Conservation (phyloP, 352 stramenopile species). For the Hyaloperonospora brassicae region DNA sequence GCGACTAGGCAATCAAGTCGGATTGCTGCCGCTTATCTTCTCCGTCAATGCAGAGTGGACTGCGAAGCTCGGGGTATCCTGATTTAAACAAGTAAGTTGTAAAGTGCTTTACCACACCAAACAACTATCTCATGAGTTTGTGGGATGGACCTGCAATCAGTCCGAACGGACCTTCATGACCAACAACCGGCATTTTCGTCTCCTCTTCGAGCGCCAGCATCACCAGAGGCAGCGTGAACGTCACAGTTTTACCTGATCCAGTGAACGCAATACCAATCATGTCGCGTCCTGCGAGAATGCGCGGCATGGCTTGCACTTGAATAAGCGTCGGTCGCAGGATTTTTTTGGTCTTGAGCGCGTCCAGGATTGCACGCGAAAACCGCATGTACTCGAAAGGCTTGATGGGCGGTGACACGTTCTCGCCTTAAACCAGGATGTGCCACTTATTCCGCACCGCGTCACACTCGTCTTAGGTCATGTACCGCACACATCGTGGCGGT, state of each 20-base stretch:
- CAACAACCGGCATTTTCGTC: slow-evolving; percentile 88
- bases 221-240: slow-evolving; percentile 95
- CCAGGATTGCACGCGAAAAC: slow-evolving; percentile 90
- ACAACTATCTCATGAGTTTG: slow-evolving; percentile 97
- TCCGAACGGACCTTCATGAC: slow-evolving; percentile 93
- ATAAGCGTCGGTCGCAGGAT: slow-evolving; percentile 96
- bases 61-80: slow-evolving; percentile 79
- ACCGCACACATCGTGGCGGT: slow-evolving; percentile 77
- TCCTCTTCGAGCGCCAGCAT: slow-evolving; percentile 97
- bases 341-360: slow-evolving; percentile 90
- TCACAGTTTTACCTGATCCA: slow-evolving; percentile 96
- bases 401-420: slow-evolving; percentile 92
- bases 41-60: slow-evolving; percentile 92
- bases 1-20: slow-evolving; percentile 62
- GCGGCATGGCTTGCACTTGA: slow-evolving; percentile 96
- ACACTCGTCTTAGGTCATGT: slow-evolving; percentile 82
- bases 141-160: slow-evolving; percentile 95
- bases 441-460: slow-evolving; percentile 94
- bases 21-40: slow-evolving; percentile 91
- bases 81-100: slow-evolving; percentile 62
- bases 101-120: slow-evolving; percentile 94
- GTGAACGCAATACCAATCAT: slow-evolving; percentile 99
- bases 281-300: slow-evolving; percentile 93
- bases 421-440: slow-evolving; percentile 95
- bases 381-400: slow-evolving; percentile 97